These are phyloP conservation scores for Mycena indigotica DNA, from an alignment of 768 basidiomycete genomes.

Conservation along the genomic window DNA sequence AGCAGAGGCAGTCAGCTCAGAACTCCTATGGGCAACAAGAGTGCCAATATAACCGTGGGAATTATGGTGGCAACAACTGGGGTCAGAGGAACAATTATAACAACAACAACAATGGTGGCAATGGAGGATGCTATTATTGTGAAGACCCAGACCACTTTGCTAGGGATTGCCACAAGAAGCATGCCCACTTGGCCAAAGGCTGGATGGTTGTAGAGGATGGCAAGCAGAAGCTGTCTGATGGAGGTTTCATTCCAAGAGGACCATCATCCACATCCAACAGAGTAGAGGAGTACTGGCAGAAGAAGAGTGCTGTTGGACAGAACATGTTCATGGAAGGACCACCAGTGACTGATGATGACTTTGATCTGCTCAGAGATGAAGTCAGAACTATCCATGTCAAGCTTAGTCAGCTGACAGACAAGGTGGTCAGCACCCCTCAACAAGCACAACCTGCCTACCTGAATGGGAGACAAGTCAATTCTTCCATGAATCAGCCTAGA, in stretches of 20 bases:
- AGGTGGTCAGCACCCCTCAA: too few relatives aligned
- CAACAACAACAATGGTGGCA: neutral
- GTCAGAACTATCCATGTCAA: neutral
- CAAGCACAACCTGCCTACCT: neutral
- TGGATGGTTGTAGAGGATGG: conserved; percentile 8
- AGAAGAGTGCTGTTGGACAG: conserved; percentile 5
- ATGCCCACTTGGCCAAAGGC: conserved; percentile 3
- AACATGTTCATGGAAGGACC: conserved; percentile 4
- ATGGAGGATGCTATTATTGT: conserved; percentile 7
- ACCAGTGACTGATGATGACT: conserved; percentile 3
- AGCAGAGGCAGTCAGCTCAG: neutral
- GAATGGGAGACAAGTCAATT: too few relatives aligned
- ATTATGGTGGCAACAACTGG: neutral
- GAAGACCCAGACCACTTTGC: conserved; percentile 7
- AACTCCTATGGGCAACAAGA: conserved; percentile 2
- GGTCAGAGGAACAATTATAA: too few relatives aligned
- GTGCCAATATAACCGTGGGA: neutral
- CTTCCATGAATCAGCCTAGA: neutral
- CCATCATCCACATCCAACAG: neutral
- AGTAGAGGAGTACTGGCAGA: conserved; percentile 15
- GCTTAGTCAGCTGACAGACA: neutral
- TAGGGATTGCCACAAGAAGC: conserved; percentile 2
- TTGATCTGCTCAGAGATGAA: neutral
- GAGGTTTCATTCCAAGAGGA: conserved; percentile 5
- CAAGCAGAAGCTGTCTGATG: conserved; percentile 7